These are phyloP conservation scores for Trametopsis cervina DNA, from an alignment of 768 basidiomycete genomes.

Conservation along the genomic window DNA sequence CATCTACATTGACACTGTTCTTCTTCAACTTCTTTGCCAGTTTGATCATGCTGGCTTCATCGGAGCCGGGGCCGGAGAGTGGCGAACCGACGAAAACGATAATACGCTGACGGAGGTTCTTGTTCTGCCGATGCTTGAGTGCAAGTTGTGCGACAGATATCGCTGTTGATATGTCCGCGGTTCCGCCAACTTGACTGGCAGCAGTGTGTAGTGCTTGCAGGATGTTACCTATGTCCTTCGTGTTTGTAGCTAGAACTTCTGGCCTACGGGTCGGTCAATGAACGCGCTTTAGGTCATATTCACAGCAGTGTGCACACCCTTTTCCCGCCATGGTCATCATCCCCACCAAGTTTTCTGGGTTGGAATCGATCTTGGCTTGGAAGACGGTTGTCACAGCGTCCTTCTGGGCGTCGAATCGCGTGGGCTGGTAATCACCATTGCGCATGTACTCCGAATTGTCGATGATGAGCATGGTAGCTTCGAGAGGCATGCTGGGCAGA, in stretches of 20 bases:
- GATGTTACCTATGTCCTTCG: constrained; percentile 91
- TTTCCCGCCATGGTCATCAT: constrained; percentile 98
- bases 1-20: constrained; percentile 95
- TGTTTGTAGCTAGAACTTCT: constrained; percentile 93
- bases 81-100: constrained; percentile 93
- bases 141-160: constrained; percentile 94
- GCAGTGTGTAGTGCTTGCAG: constrained; percentile 70
- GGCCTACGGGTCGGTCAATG: constrained; percentile 44
- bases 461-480: constrained; percentile 96
- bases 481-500: constrained; percentile 69
- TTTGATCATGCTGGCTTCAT: constrained; percentile 75
- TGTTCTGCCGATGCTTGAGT: constrained; percentile 96
- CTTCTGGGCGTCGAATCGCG: constrained; percentile 83
- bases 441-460: constrained; percentile 99
- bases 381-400: constrained; percentile 90
- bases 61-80: constrained; percentile 57
- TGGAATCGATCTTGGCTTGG: constrained; percentile 88
- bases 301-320: constrained; percentile 60
- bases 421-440: constrained; percentile 86
- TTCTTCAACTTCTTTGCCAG: constrained; percentile 98
- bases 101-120: constrained; percentile 94
- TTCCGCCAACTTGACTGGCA: constrained; percentile 68
- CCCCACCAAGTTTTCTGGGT: constrained; percentile 96
- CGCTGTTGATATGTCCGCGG: constrained; percentile 82
- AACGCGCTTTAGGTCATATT: not conserved